phyloP scores from a whole-genome alignment of 106 monocot genomes.

The Triglochin maritima region DNA sequence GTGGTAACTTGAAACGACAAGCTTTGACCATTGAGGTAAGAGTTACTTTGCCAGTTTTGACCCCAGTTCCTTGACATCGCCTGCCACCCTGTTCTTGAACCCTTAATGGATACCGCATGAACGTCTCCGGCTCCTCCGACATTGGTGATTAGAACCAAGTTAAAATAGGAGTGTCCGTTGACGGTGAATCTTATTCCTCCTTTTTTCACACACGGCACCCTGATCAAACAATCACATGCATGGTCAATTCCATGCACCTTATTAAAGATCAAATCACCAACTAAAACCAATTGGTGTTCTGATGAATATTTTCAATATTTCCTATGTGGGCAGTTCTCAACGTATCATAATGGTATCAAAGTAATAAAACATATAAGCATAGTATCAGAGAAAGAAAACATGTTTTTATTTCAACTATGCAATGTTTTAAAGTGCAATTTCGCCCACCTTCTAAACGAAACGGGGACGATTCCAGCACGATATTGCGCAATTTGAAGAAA shows the following conservation, averaged over 20 bases:
- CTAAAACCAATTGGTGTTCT: neutral
- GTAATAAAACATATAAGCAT: too few relatives aligned
- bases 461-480: conserved; percentile 63
- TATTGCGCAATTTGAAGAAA: conserved; percentile 64
- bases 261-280: neutral
- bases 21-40: conserved; percentile 50
- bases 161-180: conserved; percentile 78
- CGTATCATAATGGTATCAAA: too few relatives aligned
- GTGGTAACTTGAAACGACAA: conserved; percentile 75
- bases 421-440: neutral
- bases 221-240: neutral
- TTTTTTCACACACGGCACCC: conserved; percentile 56
- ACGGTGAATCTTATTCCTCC: conserved; percentile 63
- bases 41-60: conserved; percentile 86
- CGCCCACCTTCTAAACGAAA: conserved; percentile 24
- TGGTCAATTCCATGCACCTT: neutral
- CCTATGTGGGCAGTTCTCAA: too few relatives aligned
- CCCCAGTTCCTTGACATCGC: conserved; percentile 77
- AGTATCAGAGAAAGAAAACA: too few relatives aligned
- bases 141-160: conserved; percentile 61
- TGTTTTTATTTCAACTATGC: too few relatives aligned
- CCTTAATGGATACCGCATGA: conserved; percentile 48
- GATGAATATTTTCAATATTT: too few relatives aligned
- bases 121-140: conserved; percentile 70
- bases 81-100: conserved; percentile 50